phyloP scores from a whole-genome alignment of 345 rosid genomes.

The Salix arbutifolia region DNA sequence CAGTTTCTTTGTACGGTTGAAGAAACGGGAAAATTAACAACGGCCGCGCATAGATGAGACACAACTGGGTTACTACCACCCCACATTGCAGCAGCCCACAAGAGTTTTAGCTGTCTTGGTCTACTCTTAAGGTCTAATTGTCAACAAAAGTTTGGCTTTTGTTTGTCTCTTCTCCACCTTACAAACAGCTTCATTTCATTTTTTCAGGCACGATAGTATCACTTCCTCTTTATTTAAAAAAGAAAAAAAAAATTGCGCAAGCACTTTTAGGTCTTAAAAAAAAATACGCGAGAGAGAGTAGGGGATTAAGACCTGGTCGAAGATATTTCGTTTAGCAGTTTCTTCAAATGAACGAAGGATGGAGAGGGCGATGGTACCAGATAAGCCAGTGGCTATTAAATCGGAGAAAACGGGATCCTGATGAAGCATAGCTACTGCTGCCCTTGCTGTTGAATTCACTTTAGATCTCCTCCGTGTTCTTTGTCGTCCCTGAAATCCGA shows the following conservation, averaged over 20 bases:
- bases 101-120: neutral
- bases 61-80: neutral
- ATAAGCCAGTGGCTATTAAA: slow-evolving; percentile 40
- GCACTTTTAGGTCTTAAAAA: neutral
- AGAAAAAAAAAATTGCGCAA: neutral
- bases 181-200: too few species aligned
- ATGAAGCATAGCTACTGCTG: slow-evolving; percentile 40
- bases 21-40: slow-evolving; percentile 14
- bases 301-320: slow-evolving; percentile 47
- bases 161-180: neutral
- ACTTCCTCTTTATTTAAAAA: too few species aligned
- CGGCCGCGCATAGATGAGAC: slow-evolving; percentile 14
- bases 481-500: neutral
- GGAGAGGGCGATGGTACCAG: slow-evolving; percentile 39
- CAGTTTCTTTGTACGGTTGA: slow-evolving; percentile 24
- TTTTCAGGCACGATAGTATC: too few species aligned
- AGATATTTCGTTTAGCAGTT: slow-evolving; percentile 56
- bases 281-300: neutral
- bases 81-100: neutral
- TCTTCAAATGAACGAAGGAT: slow-evolving; percentile 55
- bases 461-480: slow-evolving; percentile 3
- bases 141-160: neutral
- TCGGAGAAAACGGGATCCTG: slow-evolving; percentile 52
- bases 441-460: slow-evolving; percentile 8
- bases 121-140: neutral